Percentiles rank a stretch among this genome's conserved stretches.
These are phyloP conservation scores for Sporothrix humicola DNA, from an alignment of 2,329 filamentous ascomycete genomes.

Conservation along the genomic window DNA sequence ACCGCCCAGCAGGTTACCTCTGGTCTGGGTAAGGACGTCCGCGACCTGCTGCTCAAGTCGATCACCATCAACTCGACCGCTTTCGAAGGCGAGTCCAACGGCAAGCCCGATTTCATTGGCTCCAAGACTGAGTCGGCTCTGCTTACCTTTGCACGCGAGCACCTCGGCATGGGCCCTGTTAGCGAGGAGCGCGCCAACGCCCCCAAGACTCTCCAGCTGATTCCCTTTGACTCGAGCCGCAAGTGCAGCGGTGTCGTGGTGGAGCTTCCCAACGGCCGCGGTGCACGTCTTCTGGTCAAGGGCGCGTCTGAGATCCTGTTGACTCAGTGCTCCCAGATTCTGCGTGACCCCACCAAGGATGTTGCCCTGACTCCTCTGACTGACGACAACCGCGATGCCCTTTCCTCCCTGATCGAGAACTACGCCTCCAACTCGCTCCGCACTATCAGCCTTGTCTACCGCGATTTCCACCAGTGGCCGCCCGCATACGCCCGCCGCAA, in stretches of 20 bases:
- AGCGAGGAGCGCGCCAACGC: constrained; percentile 63
- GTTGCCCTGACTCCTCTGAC: constrained; percentile 53
- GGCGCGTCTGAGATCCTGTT: constrained; percentile 70
- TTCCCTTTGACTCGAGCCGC: constrained; percentile 76
- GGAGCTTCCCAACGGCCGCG: constrained; percentile 55
- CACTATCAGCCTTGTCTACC: constrained; percentile 83
- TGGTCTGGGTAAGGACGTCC: constrained; percentile 54
- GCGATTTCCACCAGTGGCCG: constrained; percentile 85
- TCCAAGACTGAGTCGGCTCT: constrained; percentile 80
- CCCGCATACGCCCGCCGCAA: constrained; percentile 64
- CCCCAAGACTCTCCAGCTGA: constrained; percentile 63
- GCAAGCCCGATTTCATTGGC: constrained; percentile 70
- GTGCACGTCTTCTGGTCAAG: constrained; percentile 64
- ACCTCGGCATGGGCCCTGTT: constrained; percentile 70
- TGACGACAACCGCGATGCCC: constrained; percentile 58
- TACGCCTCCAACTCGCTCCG: constrained; percentile 82
- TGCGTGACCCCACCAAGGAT: constrained; percentile 57
- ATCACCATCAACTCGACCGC: constrained; percentile 73
- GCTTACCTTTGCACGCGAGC: constrained; percentile 69
- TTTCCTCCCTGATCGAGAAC: constrained; percentile 72
- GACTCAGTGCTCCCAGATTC: constrained; percentile 58
- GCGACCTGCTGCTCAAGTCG: constrained; percentile 63
- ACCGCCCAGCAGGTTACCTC: constrained; percentile 55
- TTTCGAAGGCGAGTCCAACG: constrained; percentile 75
- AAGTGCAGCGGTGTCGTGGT: constrained; percentile 73